Percentiles rank a stretch among this genome's conserved stretches.
Evolutionary conservation across 805 yeast species (phyloP).

Genomic region (Cyberlindnera misumaiensis): DNA sequence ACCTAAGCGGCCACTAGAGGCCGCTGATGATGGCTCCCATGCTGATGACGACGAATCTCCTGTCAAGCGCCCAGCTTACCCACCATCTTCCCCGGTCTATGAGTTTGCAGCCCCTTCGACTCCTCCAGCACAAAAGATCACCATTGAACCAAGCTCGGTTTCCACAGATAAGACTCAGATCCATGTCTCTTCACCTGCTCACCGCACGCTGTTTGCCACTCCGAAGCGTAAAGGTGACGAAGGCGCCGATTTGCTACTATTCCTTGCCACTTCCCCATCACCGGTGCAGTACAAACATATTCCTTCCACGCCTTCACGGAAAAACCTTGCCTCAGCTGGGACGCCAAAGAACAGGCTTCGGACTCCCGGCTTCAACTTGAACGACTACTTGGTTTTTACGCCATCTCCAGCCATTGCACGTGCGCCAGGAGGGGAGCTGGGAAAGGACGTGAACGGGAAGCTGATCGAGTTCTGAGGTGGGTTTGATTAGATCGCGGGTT

Average conservation of each 20-base stretch:
- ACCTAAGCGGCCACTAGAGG: constrained; percentile 17
- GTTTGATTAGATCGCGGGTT: too few species aligned
- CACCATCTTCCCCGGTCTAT: constrained; percentile 23
- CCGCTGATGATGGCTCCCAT: constrained; percentile 13
- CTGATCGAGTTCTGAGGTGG: constrained; percentile 17
- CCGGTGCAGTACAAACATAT: constrained; percentile 30
- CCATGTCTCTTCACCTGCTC: constrained; percentile 17
- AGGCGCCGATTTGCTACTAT: constrained; percentile 79
- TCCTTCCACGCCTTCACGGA: constrained; percentile 21
- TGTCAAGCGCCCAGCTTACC: constrained; percentile 10
- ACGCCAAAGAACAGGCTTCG: constrained; percentile 26
- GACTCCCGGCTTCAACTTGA: constrained; percentile 74
- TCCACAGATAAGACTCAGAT: constrained; percentile 23
- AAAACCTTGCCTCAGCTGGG: constrained; percentile 14
- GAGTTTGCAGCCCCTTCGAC: constrained; percentile 19
- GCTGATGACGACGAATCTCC: constrained; percentile 19
- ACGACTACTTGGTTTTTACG: constrained; percentile 72
- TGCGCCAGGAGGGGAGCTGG: constrained; percentile 30
- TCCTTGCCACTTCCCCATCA: constrained; percentile 77
- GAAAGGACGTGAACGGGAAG: constrained; percentile 22
- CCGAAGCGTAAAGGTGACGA: constrained; percentile 34
- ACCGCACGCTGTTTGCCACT: constrained; percentile 14
- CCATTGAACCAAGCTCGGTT: constrained; percentile 21
- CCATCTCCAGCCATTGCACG: constrained; percentile 50
- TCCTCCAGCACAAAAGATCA: constrained; percentile 23